phyloP scores from a whole-genome alignment of 2,329 filamentous ascomycete species.

The Pseudophaeomoniella oleicola region DNA sequence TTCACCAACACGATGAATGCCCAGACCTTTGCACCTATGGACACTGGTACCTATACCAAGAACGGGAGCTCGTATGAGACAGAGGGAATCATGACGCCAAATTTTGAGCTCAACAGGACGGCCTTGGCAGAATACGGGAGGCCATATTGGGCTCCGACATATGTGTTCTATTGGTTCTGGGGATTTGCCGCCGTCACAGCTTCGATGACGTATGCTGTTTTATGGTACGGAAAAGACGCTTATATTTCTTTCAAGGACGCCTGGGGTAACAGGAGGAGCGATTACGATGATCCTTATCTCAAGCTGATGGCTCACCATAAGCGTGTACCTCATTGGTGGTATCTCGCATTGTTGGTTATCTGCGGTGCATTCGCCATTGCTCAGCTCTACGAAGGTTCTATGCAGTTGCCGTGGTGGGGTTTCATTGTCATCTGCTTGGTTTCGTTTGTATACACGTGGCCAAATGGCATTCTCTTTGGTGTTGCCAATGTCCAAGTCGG shows the following conservation, averaged over 20 bases:
- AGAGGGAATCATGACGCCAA: neutral
- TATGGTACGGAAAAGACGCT: neutral
- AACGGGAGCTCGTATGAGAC: neutral
- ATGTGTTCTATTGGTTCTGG: neutral
- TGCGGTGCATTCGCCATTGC: neutral
- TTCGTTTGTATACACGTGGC: neutral
- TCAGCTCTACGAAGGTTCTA: neutral
- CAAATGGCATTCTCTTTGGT: neutral
- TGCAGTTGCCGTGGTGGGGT: neutral
- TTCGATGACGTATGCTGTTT: neutral
- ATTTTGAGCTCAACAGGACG: neutral
- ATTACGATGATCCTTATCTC: neutral
- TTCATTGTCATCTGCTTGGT: neutral
- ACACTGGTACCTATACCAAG: neutral
- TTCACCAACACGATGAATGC: neutral
- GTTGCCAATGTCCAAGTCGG: neutral
- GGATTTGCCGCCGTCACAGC: neutral
- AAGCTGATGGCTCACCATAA: neutral
- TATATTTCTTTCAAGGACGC: neutral
- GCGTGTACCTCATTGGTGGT: neutral
- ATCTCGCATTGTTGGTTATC: neutral
- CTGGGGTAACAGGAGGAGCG: neutral
- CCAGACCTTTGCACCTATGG: neutral
- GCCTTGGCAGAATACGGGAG: neutral
- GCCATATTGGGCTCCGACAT: neutral